Conservation (phyloP, 805 yeast genomes). For the Cephaloascus fragrans region DNA sequence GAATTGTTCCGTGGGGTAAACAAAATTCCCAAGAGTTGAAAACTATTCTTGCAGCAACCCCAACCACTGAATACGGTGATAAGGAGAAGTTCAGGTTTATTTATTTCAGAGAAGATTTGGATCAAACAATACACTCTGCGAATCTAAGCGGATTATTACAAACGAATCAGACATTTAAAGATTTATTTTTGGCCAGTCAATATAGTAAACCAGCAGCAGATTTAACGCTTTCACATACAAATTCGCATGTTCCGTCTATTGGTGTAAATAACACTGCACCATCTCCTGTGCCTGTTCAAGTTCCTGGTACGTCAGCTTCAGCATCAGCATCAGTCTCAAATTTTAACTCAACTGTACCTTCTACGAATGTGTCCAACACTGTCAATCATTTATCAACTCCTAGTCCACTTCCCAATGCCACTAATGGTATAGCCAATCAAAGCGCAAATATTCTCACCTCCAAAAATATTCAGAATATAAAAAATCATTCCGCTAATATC, state of each 20-base stretch:
- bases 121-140: constrained; percentile 85
- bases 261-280: too few relatives aligned
- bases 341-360: too few relatives aligned
- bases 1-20: constrained; percentile 65
- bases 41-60: constrained; percentile 13
- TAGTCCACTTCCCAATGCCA: background rate
- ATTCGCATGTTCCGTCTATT: too few relatives aligned
- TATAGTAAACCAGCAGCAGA: constrained; percentile 11
- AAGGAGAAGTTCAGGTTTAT: constrained; percentile 67
- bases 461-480: background rate
- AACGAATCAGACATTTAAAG: constrained; percentile 50
- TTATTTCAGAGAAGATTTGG: constrained; percentile 83
- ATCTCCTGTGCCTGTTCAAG: too few relatives aligned
- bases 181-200: constrained; percentile 45
- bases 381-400: background rate
- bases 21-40: constrained; percentile 16
- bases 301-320: too few relatives aligned
- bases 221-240: background rate
- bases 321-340: background rate
- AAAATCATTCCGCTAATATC: background rate
- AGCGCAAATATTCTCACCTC: too few relatives aligned
- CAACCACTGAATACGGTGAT: constrained; percentile 3
- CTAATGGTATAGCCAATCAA: background rate
- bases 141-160: constrained; percentile 73
- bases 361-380: too few relatives aligned